Evolutionary conservation across 345 rosid species (phyloP), one percentile per base, ranked within the genome.

Genomic region (Adansonia digitata): DNA sequence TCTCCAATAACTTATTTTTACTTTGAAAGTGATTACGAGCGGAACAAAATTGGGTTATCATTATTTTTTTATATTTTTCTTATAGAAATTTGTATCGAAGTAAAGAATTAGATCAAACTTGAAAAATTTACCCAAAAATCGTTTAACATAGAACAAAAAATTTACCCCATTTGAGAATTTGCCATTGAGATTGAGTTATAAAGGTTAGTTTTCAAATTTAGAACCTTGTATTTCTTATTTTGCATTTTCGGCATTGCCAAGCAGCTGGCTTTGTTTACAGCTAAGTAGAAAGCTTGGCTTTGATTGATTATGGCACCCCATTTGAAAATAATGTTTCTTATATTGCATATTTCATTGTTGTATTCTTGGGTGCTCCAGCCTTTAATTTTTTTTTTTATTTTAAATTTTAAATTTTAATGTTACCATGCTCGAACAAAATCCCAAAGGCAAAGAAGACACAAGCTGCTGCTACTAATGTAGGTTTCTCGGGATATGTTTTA

Each of bases 371-470:
- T 29, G 66, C 7, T 57, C 26, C 40, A 53, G 77, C 6, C 24
- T 55, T 4, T 29, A 17, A 20, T n/a, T n/a, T n/a, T n/a, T n/a
- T 39, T 49, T 69, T 48, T 69, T 11, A 37, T 35, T 75, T 39
- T 40, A 1, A 77, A 63, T 78, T 71, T 74, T 31, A 18, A 65
- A 9, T 48, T 12, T 14, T 82, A 63, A 72, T 91, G 97, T 91
- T 75, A 73, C 83, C 83, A 45, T 81, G 82, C 61, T 83, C 88
- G 1, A 85, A 84, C 48, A 91, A 90, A 78, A 34, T 89, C 77
- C 84, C 88, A 5, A 87, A 88, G 72, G 67, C 83, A 27, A 91
- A 85, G 76, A 82, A 84, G 78, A 86, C 82, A 55, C 78, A 84
- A 73, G 55, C 90, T 64, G 55, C 90, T 64, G 53, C 77, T 42